Percentiles rank a stretch among this genome's conserved stretches.
Conservation (phyloP, 306 rosid genomes). For the Fragaria nilgerrensis region DNA sequence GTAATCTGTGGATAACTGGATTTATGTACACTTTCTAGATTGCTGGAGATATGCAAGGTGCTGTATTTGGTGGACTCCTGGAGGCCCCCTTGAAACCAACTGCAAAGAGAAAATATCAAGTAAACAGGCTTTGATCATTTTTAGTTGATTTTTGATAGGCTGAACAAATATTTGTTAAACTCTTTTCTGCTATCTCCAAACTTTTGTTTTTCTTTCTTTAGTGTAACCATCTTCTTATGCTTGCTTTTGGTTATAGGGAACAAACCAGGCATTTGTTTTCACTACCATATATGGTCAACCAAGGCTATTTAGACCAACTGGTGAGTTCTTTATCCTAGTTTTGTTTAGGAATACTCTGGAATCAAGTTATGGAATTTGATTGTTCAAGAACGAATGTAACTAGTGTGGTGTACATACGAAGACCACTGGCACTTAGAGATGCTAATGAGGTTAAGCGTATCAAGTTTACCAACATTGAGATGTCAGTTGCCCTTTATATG, state of each 20-base stretch:
- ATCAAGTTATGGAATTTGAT: background rate
- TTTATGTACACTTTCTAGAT: conserved; percentile 46
- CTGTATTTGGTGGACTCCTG: conserved; percentile 88
- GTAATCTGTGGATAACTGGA: conserved; percentile 17
- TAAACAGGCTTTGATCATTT: conserved; percentile 27
- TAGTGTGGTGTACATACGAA: background rate
- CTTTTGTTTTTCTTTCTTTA: conserved; percentile 9
- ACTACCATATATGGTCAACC: conserved; percentile 91
- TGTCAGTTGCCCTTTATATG: background rate
- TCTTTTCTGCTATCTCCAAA: conserved; percentile 12
- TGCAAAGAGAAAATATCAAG: conserved; percentile 85
- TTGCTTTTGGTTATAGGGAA: conserved; percentile 54
- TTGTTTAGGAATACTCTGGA: conserved; percentile 19
- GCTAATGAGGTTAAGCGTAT: background rate
- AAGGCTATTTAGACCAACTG: conserved; percentile 95
- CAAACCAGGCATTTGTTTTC: conserved; percentile 82
- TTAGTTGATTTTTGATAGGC: background rate
- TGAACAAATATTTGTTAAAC: background rate
- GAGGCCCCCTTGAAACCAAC: conserved; percentile 85
- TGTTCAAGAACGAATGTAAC: background rate
- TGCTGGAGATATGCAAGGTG: conserved; percentile 89
- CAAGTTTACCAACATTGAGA: background rate
- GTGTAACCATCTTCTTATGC: background rate
- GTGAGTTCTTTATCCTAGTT: conserved; percentile 42
- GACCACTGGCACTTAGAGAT: background rate